A percentile compares a stretch with the other conserved stretches of the same genome.
These are phyloP conservation scores for Sugiyamaella americana DNA, from an alignment of 805 yeast species.

Conservation along the genomic window DNA sequence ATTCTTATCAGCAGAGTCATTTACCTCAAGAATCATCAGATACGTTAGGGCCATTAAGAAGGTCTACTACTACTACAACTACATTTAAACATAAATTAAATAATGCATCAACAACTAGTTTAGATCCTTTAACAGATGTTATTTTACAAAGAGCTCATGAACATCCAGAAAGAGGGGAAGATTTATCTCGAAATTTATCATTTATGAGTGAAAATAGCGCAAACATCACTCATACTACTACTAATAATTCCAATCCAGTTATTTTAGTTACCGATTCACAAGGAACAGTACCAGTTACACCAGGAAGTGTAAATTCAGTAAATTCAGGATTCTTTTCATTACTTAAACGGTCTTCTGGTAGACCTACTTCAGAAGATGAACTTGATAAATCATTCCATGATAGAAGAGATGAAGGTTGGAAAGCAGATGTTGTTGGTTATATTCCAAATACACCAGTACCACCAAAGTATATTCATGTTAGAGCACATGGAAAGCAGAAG, in stretches of 20 bases:
- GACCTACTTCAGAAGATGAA: constrained; percentile 22
- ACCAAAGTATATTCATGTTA: constrained; percentile 31
- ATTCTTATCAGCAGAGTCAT: too few species aligned
- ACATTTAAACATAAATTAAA: too few species aligned
- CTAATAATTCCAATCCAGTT: neutral
- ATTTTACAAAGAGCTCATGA: neutral
- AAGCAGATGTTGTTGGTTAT: constrained; percentile 27
- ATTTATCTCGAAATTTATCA: too few species aligned
- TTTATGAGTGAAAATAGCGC: neutral
- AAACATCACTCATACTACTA: neutral
- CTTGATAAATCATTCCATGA: constrained; percentile 7
- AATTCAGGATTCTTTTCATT: constrained; percentile 15
- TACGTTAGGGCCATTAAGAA: neutral
- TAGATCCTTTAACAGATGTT: neutral
- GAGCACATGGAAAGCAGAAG: constrained; percentile 29
- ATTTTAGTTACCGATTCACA: too few species aligned
- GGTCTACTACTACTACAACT: too few species aligned
- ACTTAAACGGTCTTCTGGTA: constrained; percentile 18
- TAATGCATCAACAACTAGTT: neutral
- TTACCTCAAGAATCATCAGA: neutral
- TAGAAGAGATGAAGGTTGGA: constrained; percentile 28
- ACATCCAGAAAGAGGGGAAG: neutral
- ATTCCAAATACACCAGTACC: constrained; percentile 25
- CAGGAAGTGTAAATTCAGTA: neutral
- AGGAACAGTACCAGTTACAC: neutral